These are phyloP conservation scores for Geotrichum candidum DNA, from an alignment of 1,139 yeast genomes.

Conservation along the genomic window DNA sequence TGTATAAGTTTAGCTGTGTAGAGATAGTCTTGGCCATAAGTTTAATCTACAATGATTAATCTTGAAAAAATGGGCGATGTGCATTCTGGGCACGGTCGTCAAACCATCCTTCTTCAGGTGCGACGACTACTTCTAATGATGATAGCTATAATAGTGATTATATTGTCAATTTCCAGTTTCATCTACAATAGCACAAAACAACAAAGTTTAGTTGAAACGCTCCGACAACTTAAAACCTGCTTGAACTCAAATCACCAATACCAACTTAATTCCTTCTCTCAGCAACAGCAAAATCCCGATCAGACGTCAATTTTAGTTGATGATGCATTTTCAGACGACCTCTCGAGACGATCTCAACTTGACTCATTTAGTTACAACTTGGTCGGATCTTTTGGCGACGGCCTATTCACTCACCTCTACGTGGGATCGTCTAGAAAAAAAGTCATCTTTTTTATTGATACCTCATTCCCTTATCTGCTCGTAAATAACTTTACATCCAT, in stretches of 20 bases:
- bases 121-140: too few species aligned
- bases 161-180: not conserved
- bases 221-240: not conserved
- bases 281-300: not conserved
- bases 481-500: constrained; percentile 10
- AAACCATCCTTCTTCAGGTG: too few species aligned
- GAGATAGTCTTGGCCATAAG: too few species aligned
- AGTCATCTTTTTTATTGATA: constrained; percentile 12
- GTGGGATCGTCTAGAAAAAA: constrained; percentile 9
- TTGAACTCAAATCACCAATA: not conserved
- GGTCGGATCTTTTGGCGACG: constrained; percentile 12
- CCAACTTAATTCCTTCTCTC: not conserved
- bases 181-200: not conserved
- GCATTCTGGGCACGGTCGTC: too few species aligned
- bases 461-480: constrained; percentile 7
- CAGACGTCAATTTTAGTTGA: not conserved
- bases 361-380: not conserved
- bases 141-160: not conserved
- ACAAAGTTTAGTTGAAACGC: not conserved
- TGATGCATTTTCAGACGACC: not conserved
- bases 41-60: too few species aligned
- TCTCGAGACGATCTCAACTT: not conserved
- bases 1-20: too few species aligned
- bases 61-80: too few species aligned
- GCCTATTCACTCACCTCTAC: constrained; percentile 4